Evolutionary conservation across 345 rosid genomes (phyloP).

Genomic region (Microcos paniculata): DNA sequence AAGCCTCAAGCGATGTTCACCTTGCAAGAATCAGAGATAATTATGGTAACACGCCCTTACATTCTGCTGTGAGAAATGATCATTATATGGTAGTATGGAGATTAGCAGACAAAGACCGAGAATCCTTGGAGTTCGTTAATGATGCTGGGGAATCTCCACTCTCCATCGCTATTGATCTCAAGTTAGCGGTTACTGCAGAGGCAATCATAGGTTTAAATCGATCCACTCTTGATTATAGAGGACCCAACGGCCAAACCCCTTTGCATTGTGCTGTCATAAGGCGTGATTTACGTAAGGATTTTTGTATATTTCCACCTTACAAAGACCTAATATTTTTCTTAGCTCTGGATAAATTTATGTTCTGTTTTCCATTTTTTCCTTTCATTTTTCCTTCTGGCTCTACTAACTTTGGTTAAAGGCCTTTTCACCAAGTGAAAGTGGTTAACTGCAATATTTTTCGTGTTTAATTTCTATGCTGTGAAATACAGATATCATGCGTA

Average conservation of each 20-base stretch:
- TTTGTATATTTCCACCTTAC: not conserved
- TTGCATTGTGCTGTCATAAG: slow-evolving; percentile 13
- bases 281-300: slow-evolving; percentile 5
- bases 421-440: not conserved
- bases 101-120: not conserved
- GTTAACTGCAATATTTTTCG: not conserved
- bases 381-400: not conserved
- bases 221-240: not conserved
- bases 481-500: not conserved
- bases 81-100: not conserved
- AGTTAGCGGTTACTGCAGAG: not conserved
- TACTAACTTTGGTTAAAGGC: not conserved
- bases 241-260: slow-evolving; percentile 12
- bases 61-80: slow-evolving; percentile 10
- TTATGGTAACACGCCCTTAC: slow-evolving; percentile 12
- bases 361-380: not conserved
- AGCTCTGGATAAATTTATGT: not conserved
- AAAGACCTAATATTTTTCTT: not conserved
- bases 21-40: slow-evolving; percentile 9
- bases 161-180: slow-evolving; percentile 12
- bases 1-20: not conserved
- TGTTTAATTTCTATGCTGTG: not conserved
- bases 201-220: slow-evolving; percentile 2
- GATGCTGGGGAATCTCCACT: slow-evolving; percentile 9
- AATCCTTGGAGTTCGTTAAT: not conserved